These are phyloP conservation scores for Bolboschoenus planiculmis DNA, from an alignment of 176 grass and related monocot species.

Conservation along the genomic window DNA sequence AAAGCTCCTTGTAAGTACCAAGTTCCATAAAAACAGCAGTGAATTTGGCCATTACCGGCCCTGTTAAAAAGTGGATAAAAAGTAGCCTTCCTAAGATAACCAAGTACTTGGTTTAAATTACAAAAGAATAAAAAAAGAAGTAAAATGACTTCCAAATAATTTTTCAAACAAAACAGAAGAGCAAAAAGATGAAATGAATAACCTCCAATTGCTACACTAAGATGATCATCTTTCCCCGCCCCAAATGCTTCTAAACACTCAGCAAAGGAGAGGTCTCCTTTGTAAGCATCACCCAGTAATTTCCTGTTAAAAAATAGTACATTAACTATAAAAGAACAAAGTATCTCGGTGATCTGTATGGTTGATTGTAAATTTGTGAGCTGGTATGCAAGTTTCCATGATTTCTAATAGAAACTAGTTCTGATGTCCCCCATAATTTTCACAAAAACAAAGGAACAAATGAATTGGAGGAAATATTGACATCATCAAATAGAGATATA, in stretches of 20 bases:
- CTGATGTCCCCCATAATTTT: background rate
- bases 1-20: constrained; percentile 94
- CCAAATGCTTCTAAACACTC: constrained; percentile 92
- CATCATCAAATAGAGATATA: constrained; percentile 4
- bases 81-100: constrained; percentile 11
- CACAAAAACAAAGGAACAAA: constrained; percentile 15
- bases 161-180: constrained; percentile 17
- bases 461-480: constrained; percentile 11
- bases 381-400: constrained; percentile 19
- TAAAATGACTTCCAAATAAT: background rate
- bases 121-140: background rate
- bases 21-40: constrained; percentile 97
- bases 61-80: constrained; percentile 39
- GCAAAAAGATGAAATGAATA: constrained; percentile 26
- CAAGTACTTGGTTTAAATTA: background rate
- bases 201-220: constrained; percentile 98
- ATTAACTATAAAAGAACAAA: constrained; percentile 3
- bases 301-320: constrained; percentile 45
- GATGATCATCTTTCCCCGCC: constrained; percentile 93
- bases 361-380: background rate
- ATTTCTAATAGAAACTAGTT: background rate
- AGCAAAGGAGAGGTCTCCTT: constrained; percentile 98
- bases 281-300: constrained; percentile 78
- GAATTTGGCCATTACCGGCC: constrained; percentile 93
- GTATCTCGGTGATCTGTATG: background rate